Evolutionary conservation across 495 filamentous ascomycete species (phyloP).

Genomic region (Xylaria telfairii): DNA sequence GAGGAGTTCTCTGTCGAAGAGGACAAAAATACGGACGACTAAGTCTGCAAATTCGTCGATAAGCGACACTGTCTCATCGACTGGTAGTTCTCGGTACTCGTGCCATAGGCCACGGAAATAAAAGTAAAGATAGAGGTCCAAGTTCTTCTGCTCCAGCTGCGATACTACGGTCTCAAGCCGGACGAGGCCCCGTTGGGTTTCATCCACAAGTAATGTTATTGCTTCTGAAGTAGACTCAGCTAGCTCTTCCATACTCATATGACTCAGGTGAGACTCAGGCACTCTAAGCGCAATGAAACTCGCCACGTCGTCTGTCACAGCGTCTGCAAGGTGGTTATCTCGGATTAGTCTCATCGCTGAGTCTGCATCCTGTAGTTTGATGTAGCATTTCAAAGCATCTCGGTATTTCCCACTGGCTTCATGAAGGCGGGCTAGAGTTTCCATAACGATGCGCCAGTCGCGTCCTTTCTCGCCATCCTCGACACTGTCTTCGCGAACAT

Average conservation of each 20-base stretch:
- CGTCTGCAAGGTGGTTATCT: slow-evolving; percentile 82
- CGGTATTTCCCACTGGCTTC: slow-evolving; percentile 77
- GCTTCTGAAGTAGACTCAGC: slow-evolving; percentile 80
- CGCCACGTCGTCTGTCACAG: slow-evolving; percentile 85
- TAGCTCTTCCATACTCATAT: slow-evolving; percentile 71
- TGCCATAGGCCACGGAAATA: slow-evolving; percentile 88
- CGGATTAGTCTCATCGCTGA: slow-evolving; percentile 82
- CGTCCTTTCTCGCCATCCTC: slow-evolving; percentile 68
- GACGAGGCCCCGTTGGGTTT: slow-evolving; percentile 87
- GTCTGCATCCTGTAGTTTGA: slow-evolving; percentile 89
- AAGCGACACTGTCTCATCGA: slow-evolving; percentile 71
- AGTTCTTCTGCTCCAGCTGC: slow-evolving; percentile 66
- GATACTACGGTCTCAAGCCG: slow-evolving; percentile 75
- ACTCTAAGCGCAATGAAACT: slow-evolving; percentile 88
- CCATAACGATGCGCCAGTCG: slow-evolving; percentile 85
- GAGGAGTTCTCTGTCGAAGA: slow-evolving; percentile 77
- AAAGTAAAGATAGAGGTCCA: slow-evolving; percentile 83
- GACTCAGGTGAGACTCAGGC: slow-evolving; percentile 70
- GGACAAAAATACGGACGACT: slow-evolving; percentile 82
- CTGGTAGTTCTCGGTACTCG: slow-evolving; percentile 52
- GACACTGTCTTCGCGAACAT: slow-evolving; percentile 71
- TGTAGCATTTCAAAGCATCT: slow-evolving; percentile 87
- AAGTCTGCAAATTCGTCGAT: slow-evolving; percentile 86
- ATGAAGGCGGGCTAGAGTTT: slow-evolving; percentile 82
- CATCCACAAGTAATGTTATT: slow-evolving; percentile 84